Evolutionary conservation across 768 basidiomycete species (phyloP).

Genomic region (Leccinum ochraceum): DNA sequence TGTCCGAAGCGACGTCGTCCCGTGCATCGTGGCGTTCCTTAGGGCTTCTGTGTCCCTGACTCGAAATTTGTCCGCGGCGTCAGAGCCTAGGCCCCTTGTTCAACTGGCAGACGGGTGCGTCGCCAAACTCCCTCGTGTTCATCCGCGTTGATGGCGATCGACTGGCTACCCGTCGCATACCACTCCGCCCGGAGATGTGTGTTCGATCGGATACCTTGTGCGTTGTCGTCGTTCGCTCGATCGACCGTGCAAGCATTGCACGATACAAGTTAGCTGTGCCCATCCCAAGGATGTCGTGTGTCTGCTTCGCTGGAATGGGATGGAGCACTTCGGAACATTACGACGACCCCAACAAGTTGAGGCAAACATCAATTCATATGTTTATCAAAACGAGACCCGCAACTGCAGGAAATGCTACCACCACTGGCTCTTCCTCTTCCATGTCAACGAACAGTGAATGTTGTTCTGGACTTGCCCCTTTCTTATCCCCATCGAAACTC

Average conservation of each 20-base stretch:
- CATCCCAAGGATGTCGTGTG: too few species aligned
- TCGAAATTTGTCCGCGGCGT: constrained; percentile 10
- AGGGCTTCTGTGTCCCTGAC: not conserved
- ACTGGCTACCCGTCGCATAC: not conserved
- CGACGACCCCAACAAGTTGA: too few species aligned
- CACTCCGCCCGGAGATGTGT: not conserved
- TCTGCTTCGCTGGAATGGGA: too few species aligned
- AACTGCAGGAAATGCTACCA: too few species aligned
- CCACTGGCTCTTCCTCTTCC: not conserved
- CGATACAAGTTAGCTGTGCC: too few species aligned
- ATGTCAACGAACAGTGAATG: constrained; percentile 11
- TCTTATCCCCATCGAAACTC: constrained; percentile 31
- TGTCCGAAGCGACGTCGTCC: not conserved
- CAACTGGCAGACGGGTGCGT: constrained; percentile 1
- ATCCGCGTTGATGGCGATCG: constrained; percentile 1
- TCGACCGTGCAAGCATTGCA: not conserved
- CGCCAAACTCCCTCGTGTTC: constrained; percentile 12
- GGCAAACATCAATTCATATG: constrained; percentile 18
- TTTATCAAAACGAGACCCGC: constrained; percentile 23
- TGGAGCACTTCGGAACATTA: too few species aligned
- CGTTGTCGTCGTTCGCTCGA: not conserved
- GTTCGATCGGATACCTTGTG: not conserved
- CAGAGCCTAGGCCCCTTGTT: constrained; percentile 6
- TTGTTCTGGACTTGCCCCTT: constrained; percentile 5
- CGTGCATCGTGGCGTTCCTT: constrained; percentile 13